Base-by-base conservation (phyloP, 176 grass and related monocot species). In the Stipa capillata region DNA sequence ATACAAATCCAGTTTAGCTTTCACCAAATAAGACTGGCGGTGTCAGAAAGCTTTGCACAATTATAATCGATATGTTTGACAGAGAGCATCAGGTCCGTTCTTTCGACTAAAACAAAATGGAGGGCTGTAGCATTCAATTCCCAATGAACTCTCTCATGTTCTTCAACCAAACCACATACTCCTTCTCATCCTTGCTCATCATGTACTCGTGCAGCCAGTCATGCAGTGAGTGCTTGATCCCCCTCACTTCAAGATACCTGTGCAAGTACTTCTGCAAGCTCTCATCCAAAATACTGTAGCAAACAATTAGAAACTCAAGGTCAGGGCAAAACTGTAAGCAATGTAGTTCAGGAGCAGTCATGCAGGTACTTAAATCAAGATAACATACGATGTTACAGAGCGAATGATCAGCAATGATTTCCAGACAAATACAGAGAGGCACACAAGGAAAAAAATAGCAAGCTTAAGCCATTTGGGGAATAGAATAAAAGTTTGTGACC, bases 91-190 rank as follows among this genome's bases (percentile, higher is more conserved):
- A 6, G 15, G 4, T 27, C n/a, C 56, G 29, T 48, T 88, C 37
- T 35, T 72, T 12, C 37, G 41, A 64, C 21, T 23, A 39, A 59
- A 54, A 39, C 13, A 55, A 50, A 53, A 21, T 51, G 10, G 47
- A 15, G 4, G 16, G 54, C 14, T 77, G 11, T 34, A 35, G 41
- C 24, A 73, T 11, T 94, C 77, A 88, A 8, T 89, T 89, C 7
- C 56, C 80, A 6, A 95, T 78, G 53, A 95, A 99, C 79, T 90
- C 82, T 73, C 90, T 91, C 81, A 95, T 93, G 86, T 87, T 95
- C 79, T 95, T 99, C 72, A 95, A 84, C 96, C 90, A 95, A 69
- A 90, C 70, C 15, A 99, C 29, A 42, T 95, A 93, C 78, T 95
- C 92, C 20, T 81, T 87, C 81, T 95, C 96, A 89, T 95, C 90